phyloP scores from a whole-genome alignment of 345 rosid species.

The Salix udensis region DNA sequence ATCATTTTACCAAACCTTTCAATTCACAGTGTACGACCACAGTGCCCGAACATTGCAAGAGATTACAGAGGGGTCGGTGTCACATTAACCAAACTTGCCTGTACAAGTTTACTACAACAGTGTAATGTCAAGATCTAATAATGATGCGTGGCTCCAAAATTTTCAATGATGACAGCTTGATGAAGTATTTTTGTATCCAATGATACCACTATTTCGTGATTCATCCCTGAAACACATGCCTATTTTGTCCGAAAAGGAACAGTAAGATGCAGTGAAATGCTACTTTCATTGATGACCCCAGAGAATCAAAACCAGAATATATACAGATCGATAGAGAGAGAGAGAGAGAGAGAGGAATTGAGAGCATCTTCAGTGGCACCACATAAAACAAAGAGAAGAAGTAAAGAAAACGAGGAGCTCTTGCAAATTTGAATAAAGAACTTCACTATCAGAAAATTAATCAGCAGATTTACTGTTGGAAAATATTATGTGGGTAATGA shows the following conservation, averaged over 20 bases:
- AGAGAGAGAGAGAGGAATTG: neutral
- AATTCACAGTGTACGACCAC: neutral
- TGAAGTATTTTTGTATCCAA: neutral
- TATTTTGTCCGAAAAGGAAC: conserved; percentile 7
- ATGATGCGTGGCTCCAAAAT: neutral
- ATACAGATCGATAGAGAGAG: neutral
- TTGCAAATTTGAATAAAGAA: neutral
- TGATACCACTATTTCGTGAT: neutral
- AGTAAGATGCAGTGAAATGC: conserved; percentile 10
- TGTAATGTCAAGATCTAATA: neutral
- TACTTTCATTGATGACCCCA: neutral
- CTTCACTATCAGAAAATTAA: too few species aligned
- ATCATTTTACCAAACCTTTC: neutral
- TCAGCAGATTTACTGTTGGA: neutral
- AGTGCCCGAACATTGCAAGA: neutral
- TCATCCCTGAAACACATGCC: conserved; percentile 11
- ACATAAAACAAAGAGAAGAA: neutral
- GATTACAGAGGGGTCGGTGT: neutral
- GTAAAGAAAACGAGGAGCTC: neutral
- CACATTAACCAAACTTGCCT: neutral
- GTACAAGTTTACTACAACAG: neutral
- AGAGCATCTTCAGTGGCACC: conserved; percentile 1
- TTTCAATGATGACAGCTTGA: neutral
- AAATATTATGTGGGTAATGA: neutral
- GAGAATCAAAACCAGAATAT: conserved; percentile 1